Evolutionary conservation across 1,139 yeast genomes (phyloP).

Genomic region (Candida tetrigidarum): DNA sequence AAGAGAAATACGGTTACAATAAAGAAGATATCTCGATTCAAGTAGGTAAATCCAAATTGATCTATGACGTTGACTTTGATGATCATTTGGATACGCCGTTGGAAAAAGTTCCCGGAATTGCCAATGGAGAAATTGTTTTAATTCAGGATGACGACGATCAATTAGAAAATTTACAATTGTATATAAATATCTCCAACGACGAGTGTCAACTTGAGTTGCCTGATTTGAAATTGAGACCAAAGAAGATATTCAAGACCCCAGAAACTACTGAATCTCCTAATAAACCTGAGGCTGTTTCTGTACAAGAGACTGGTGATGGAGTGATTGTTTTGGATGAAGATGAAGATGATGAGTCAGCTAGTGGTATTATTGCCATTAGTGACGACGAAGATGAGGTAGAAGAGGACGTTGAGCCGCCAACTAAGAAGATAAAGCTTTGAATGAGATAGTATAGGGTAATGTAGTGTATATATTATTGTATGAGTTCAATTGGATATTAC

Average conservation of each 20-base stretch:
- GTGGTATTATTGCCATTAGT: slow-evolving; percentile 13
- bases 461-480: neutral
- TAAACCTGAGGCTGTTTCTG: slow-evolving; percentile 6
- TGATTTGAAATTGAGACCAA: slow-evolving; percentile 27
- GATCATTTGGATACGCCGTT: slow-evolving; percentile 64
- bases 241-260: slow-evolving; percentile 12
- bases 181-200: slow-evolving; percentile 36
- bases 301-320: slow-evolving; percentile 20
- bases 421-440: neutral
- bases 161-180: slow-evolving; percentile 71
- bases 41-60: slow-evolving; percentile 59
- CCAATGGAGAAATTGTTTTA: slow-evolving; percentile 61
- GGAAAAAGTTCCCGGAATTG: slow-evolving; percentile 54
- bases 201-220: slow-evolving; percentile 25
- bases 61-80: slow-evolving; percentile 89
- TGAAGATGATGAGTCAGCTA: slow-evolving; percentile 10
- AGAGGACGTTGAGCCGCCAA: slow-evolving; percentile 8
- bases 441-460: neutral
- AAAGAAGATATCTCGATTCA: slow-evolving; percentile 72
- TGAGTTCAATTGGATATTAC: neutral
- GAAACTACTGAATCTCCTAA: neutral
- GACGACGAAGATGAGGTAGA: slow-evolving; percentile 18
- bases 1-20: slow-evolving; percentile 55
- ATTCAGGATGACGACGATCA: slow-evolving; percentile 80
- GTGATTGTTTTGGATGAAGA: slow-evolving; percentile 16